These are phyloP conservation scores for Hemileccinum impolitum DNA, from an alignment of 768 basidiomycete genomes.

Conservation along the genomic window DNA sequence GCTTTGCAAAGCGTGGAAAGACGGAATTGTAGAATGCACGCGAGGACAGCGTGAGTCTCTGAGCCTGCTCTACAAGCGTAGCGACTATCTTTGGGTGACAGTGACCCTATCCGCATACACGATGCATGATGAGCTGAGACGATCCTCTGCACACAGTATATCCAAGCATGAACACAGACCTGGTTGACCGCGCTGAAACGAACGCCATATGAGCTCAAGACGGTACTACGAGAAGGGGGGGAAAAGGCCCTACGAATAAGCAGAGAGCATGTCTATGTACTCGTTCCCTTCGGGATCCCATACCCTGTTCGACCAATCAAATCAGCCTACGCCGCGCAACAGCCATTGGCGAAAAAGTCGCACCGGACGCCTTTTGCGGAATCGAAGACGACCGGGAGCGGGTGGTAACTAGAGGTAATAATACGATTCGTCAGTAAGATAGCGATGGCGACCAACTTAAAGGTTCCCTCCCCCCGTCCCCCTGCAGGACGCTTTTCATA, in stretches of 20 bases:
- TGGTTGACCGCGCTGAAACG: slow-evolving; percentile 78
- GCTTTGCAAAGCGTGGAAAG: slow-evolving; percentile 87
- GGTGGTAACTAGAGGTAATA: slow-evolving; percentile 79
- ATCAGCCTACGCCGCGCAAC: neutral
- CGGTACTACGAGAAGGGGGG: too few relatives aligned
- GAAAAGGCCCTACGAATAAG: slow-evolving; percentile 72
- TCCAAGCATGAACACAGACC: slow-evolving; percentile 50
- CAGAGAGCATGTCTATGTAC: slow-evolving; percentile 97
- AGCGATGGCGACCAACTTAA: too few relatives aligned
- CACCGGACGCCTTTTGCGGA: slow-evolving; percentile 86
- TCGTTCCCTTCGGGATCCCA: slow-evolving; percentile 95
- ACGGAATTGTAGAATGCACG: slow-evolving; percentile 94
- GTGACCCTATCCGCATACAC: slow-evolving; percentile 55
- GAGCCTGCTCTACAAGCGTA: slow-evolving; percentile 79
- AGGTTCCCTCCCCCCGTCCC: too few relatives aligned
- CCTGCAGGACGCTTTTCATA: too few relatives aligned
- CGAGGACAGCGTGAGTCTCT: slow-evolving; percentile 88
- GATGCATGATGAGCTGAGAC: slow-evolving; percentile 10
- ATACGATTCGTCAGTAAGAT: slow-evolving; percentile 30
- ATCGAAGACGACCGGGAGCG: slow-evolving; percentile 92
- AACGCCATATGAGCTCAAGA: slow-evolving; percentile 3
- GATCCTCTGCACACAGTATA: neutral
- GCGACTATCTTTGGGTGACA: slow-evolving; percentile 87
- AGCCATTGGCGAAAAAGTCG: slow-evolving; percentile 42
- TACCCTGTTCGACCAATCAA: slow-evolving; percentile 42